A percentile compares a stretch with the other conserved stretches of the same genome.
Conservation (phyloP, 371 early-diverging fungal species). For the Parasitella parasitica region DNA sequence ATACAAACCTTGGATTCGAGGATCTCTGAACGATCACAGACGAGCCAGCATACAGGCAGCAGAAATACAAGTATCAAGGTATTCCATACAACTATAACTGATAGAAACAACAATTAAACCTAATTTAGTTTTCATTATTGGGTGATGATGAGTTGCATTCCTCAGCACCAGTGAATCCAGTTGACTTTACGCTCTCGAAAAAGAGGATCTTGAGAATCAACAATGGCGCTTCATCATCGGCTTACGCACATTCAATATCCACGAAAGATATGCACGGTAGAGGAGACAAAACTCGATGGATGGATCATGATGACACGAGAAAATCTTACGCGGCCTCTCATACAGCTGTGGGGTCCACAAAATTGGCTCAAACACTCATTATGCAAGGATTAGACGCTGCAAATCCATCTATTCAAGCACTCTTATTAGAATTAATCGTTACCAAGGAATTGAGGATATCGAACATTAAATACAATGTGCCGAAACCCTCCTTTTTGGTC, state of each 20-base stretch:
- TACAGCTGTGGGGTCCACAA: conserved; percentile 11
- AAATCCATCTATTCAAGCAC: conserved; percentile 45
- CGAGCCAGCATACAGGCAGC: neutral
- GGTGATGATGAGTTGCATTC: conserved; percentile 5
- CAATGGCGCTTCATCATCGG: neutral
- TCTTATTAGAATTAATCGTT: conserved; percentile 53
- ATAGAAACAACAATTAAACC: neutral
- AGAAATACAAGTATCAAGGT: conserved; percentile 15
- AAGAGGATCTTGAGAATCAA: conserved; percentile 5
- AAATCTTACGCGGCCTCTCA: conserved; percentile 6
- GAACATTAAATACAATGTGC: conserved; percentile 49
- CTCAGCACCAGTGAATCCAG: conserved; percentile 42
- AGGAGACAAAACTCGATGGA: conserved; percentile 13
- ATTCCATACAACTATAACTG: neutral
- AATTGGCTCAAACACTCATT: conserved; percentile 48
- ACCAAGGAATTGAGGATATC: conserved; percentile 52
- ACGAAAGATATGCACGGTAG: conserved; percentile 2
- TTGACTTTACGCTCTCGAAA: conserved; percentile 38
- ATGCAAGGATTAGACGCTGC: conserved; percentile 46
- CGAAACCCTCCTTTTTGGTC: conserved; percentile 49
- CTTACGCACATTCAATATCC: neutral
- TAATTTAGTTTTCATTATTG: conserved; percentile 1
- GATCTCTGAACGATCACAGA: conserved; percentile 9
- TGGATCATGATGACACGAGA: conserved; percentile 21
- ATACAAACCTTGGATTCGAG: conserved; percentile 23